phyloP scores from a whole-genome alignment of 129 eudicot genomes.

The Tanacetum coccineum region DNA sequence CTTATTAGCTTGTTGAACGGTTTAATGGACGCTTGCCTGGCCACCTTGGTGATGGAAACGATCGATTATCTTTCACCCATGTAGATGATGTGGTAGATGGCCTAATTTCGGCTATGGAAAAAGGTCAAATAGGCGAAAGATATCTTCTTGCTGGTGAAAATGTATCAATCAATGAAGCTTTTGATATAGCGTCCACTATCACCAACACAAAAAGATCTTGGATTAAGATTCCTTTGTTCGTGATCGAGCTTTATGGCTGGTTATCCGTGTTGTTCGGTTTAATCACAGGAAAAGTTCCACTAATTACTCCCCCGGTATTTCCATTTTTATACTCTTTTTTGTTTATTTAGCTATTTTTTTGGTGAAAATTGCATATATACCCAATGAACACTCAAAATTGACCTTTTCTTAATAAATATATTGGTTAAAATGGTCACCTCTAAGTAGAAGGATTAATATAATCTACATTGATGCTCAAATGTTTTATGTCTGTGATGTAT shows the following conservation, averaged over 20 bases:
- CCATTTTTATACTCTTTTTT: neutral
- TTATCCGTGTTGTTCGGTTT: conserved; percentile 46
- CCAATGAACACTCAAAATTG: neutral
- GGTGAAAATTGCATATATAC: too few relatives aligned
- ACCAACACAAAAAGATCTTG: conserved; percentile 57
- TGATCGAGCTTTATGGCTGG: conserved; percentile 72
- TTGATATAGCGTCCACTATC: conserved; percentile 59
- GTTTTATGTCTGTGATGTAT: too few relatives aligned
- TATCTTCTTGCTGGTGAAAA: conserved; percentile 91
- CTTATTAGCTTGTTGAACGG: conserved; percentile 62
- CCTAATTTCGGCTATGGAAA: conserved; percentile 56
- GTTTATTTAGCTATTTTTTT: too few relatives aligned
- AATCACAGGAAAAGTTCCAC: conserved; percentile 70
- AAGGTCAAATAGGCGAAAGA: conserved; percentile 67
- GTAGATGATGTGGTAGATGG: conserved; percentile 84
- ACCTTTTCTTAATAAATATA: neutral
- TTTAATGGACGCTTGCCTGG: conserved; percentile 68
- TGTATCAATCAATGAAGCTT: conserved; percentile 67
- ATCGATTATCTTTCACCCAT: conserved; percentile 62
- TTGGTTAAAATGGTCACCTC: too few relatives aligned
- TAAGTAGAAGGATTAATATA: too few relatives aligned
- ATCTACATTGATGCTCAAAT: too few relatives aligned
- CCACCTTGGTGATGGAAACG: conserved; percentile 22
- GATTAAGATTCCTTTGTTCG: conserved; percentile 48
- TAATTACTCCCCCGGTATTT: conserved; percentile 84